These are phyloP conservation scores for Exidia glandulosa DNA, from an alignment of 768 basidiomycete species.

Conservation along the genomic window DNA sequence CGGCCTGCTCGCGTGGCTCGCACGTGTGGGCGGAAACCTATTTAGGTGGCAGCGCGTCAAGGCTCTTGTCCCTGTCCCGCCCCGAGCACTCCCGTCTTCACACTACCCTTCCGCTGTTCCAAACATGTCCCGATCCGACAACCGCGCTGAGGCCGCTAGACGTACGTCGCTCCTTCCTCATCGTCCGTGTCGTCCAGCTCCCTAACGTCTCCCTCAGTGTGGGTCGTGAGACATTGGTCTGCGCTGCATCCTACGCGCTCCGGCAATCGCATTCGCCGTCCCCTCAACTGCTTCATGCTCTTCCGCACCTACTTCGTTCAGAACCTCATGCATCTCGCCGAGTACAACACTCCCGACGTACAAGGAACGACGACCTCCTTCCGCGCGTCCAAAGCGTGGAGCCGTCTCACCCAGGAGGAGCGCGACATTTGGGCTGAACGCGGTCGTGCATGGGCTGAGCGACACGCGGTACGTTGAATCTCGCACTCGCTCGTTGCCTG, in stretches of 20 bases:
- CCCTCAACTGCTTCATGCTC: background rate
- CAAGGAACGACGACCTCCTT: background rate
- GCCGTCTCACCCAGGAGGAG: background rate
- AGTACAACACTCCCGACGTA: background rate
- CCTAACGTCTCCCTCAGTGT: background rate
- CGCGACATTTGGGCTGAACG: background rate
- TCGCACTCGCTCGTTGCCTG: too few species aligned
- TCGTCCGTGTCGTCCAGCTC: background rate
- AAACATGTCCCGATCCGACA: background rate
- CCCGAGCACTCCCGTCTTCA: background rate
- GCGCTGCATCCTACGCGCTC: background rate
- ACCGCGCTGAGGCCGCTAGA: background rate
- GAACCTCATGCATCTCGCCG: background rate
- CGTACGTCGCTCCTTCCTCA: background rate
- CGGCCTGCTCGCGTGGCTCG: background rate
- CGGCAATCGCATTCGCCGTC: background rate
- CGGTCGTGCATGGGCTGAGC: background rate
- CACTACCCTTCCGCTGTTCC: background rate
- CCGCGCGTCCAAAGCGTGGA: background rate
- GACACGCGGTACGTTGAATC: background rate
- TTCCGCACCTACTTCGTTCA: background rate
- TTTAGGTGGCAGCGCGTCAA: background rate
- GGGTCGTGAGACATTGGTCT: background rate
- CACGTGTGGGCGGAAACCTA: background rate
- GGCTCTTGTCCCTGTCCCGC: background rate